These are phyloP conservation scores for Pseudogymnoascus sp. DNA, from an alignment of 2,329 filamentous ascomycete genomes.

Conservation along the genomic window DNA sequence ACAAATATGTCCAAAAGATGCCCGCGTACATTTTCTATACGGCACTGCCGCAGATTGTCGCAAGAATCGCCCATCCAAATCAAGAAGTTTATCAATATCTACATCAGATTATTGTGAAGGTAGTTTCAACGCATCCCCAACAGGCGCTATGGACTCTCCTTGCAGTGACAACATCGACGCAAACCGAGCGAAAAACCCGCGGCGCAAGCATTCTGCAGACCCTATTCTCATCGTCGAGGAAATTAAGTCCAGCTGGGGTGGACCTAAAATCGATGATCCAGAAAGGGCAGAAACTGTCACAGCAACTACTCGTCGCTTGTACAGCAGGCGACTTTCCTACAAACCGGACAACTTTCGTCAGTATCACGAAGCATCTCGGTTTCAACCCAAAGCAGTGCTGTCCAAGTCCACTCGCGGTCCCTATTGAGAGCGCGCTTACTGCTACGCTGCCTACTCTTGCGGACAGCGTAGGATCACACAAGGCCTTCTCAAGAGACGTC, in stretches of 20 bases:
- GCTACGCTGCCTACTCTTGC: constrained; percentile 71
- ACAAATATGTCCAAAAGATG: constrained; percentile 68
- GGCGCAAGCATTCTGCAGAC: constrained; percentile 48
- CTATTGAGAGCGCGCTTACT: constrained; percentile 76
- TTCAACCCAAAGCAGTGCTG: constrained; percentile 78
- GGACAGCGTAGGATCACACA: constrained; percentile 69
- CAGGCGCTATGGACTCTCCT: constrained; percentile 90
- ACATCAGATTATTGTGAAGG: constrained; percentile 73
- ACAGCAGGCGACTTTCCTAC: constrained; percentile 67
- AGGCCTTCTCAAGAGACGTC: constrained; percentile 79
- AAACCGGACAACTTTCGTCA: constrained; percentile 63
- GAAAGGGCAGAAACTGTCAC: constrained; percentile 75
- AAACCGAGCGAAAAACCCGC: constrained; percentile 57
- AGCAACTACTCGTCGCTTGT: constrained; percentile 74
- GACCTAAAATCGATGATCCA: constrained; percentile 68
- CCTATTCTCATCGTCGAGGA: constrained; percentile 39
- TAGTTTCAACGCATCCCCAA: constrained; percentile 80
- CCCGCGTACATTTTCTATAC: constrained; percentile 76
- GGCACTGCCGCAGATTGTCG: constrained; percentile 84
- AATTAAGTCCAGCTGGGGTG: constrained; percentile 43
- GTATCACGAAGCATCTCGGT: constrained; percentile 67
- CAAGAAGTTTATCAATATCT: constrained; percentile 69
- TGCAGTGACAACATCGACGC: constrained; percentile 75
- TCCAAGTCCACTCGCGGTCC: constrained; percentile 80
- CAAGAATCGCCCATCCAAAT: constrained; percentile 88